Percentiles rank a stretch among this genome's conserved stretches.
phyloP scores from a whole-genome alignment of 345 rosid genomes.

The Mangifera indica region DNA sequence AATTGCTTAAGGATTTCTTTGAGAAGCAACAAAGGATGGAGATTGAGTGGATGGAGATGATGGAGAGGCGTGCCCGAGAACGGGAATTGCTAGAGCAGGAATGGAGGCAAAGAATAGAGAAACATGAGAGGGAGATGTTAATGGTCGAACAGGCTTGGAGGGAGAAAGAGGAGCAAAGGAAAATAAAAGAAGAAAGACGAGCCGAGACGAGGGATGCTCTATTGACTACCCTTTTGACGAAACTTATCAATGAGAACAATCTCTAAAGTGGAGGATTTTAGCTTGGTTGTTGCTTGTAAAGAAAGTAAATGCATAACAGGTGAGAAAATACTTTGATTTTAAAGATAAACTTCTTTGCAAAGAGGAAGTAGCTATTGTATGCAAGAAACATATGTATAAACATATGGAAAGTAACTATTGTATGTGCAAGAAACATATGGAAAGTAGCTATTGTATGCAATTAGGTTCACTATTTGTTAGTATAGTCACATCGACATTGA shows the following conservation, averaged over 20 bases:
- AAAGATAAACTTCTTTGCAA: no score
- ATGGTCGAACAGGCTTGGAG: slow-evolving; percentile 48
- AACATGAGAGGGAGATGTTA: slow-evolving; percentile 55
- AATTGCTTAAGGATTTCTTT: slow-evolving; percentile 46
- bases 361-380: neutral
- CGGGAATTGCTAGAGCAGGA: slow-evolving; percentile 49
- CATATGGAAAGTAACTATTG: neutral
- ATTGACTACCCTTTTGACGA: slow-evolving; percentile 35
- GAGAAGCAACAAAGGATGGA: slow-evolving; percentile 52
- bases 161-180: slow-evolving; percentile 59
- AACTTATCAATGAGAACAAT: slow-evolving; percentile 36
- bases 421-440: neutral
- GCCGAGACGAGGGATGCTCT: slow-evolving; percentile 56
- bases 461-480: no score
- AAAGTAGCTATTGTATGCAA: neutral
- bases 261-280: slow-evolving; percentile 12
- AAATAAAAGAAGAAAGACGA: slow-evolving; percentile 47
- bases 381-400: neutral
- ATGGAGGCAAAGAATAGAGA: slow-evolving; percentile 32
- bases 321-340: neutral
- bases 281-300: slow-evolving; percentile 16
- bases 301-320: neutral
- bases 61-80: slow-evolving; percentile 50
- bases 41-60: slow-evolving; percentile 48
- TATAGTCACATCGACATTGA: no score